Evolutionary conservation across 768 basidiomycete genomes (phyloP), one percentile per base, ranked within the genome.

Genomic region (Sarcodon aspratus): DNA sequence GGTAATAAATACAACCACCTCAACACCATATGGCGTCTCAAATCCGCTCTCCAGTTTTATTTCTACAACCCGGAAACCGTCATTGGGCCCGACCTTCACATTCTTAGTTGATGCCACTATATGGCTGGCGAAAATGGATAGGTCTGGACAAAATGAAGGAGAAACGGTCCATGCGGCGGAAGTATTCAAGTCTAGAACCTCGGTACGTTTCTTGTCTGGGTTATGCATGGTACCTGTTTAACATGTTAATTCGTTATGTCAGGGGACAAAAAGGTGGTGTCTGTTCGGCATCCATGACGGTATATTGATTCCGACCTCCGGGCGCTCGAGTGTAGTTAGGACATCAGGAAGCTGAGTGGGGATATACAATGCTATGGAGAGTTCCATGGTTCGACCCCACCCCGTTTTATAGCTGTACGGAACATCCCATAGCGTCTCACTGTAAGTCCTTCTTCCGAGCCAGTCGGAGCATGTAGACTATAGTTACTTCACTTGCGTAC

Each of bases 1-100:
- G 86, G 70, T 84, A 7, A 66, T 83, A 40, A 87, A 89, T 52
- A 70, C 72, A 50, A 72, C 79, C 0, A 71, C 76, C 27, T 33
- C 62, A 32, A 48, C 11, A 12, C 60, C 65, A 53, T 50, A 54
- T 17, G 13, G 40, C 9, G 40, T 15, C 15, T 5, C 40, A 49
- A 66, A 71, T 48, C 60, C 66, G 8, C 15, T 53, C 38, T 65
- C 69, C 0, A 59, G 53, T 9, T 70, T 69, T 34, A 48, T 64
- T 46, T 62, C 61, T 5, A 66, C 63, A 1, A 65, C 60, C 7
- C 69, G 76, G 49, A 87, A 84, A 56, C 85, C 85, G 5, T 82
- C 84, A 1, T 68, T 90, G 11, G 87, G 86, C 0, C 79, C 85
- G 1, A 81, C 85, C 1, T 90, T 89, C 52, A 68, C 80, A 7